Evolutionary conservation across 768 basidiomycete species (phyloP).

Genomic region (Boletus subcaerulescens): DNA sequence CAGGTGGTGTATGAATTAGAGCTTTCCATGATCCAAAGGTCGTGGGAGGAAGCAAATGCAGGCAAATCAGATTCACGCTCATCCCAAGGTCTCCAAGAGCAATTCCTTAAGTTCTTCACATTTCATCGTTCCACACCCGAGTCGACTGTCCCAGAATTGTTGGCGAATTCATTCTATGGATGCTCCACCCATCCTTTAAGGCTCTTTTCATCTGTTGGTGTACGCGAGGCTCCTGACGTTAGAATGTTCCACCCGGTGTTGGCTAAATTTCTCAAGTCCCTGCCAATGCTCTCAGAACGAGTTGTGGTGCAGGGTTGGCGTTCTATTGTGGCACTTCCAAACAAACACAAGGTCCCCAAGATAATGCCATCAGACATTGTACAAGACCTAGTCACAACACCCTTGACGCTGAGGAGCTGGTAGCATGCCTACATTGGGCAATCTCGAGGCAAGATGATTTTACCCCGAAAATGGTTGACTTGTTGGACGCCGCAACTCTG

Average conservation of each 20-base stretch:
- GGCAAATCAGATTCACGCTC: neutral
- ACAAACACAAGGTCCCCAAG: constrained; percentile 58
- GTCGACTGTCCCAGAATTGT: constrained; percentile 61
- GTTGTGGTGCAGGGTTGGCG: constrained; percentile 48
- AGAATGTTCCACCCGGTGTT: constrained; percentile 70
- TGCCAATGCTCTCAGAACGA: constrained; percentile 67
- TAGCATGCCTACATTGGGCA: constrained; percentile 79
- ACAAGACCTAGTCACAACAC: constrained; percentile 64
- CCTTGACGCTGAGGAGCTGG: constrained; percentile 64
- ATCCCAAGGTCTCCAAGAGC: neutral
- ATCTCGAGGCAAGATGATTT: neutral
- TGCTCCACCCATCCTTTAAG: constrained; percentile 58
- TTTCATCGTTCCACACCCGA: constrained; percentile 61
- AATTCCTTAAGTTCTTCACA: constrained; percentile 10
- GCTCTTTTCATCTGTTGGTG: constrained; percentile 72
- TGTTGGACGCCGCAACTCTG: constrained; percentile 70
- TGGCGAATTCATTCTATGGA: constrained; percentile 76
- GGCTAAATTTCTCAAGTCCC: constrained; percentile 64
- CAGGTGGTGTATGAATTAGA: constrained; percentile 84
- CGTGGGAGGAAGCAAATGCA: neutral
- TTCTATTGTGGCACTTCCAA: constrained; percentile 59
- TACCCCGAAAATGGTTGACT: constrained; percentile 38
- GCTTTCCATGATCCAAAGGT: constrained; percentile 48
- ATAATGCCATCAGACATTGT: constrained; percentile 80
- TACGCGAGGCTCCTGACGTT: constrained; percentile 61